Evolutionary conservation across 192 early-diverging fungal species (phyloP).

Genomic region (Coemansia sp.): DNA sequence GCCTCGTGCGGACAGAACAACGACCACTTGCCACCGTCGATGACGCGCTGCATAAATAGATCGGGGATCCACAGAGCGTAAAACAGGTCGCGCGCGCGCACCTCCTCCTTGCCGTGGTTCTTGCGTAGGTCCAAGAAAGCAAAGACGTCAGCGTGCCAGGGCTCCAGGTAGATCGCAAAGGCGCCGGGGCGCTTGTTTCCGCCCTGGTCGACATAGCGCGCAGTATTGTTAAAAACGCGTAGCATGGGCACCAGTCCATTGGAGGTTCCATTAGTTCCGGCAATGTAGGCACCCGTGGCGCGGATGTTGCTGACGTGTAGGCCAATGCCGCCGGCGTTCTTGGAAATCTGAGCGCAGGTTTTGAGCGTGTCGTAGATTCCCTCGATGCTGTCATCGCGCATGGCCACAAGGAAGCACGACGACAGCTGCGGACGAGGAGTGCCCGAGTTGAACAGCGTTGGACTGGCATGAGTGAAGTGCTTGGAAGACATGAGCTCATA

Average conservation of each 20-base stretch:
- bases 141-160: constrained; percentile 98
- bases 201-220: constrained; percentile 98
- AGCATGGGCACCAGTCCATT: constrained; percentile 98
- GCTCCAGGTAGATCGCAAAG: constrained; percentile 98
- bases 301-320: constrained; percentile 97
- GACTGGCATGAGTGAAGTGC: constrained; percentile 95
- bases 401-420: constrained; percentile 91
- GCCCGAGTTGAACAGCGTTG: constrained; percentile 98
- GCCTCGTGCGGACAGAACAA: constrained; percentile 95
- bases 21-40: constrained; percentile 89
- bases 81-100: constrained; percentile 94
- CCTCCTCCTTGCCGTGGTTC: constrained; percentile 98
- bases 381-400: constrained; percentile 96
- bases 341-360: constrained; percentile 96
- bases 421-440: constrained; percentile 95
- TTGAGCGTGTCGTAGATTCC: constrained; percentile 98
- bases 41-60: constrained; percentile 97
- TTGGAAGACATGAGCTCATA: constrained; percentile 91
- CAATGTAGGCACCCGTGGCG: constrained; percentile 92
- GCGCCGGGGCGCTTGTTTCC: constrained; percentile 98
- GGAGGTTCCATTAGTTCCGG: constrained; percentile 95
- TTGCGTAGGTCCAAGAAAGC: constrained; percentile 94
- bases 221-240: constrained; percentile 97
- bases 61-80: constrained; percentile 98
- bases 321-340: constrained; percentile 97